Conservation (phyloP, 2,329 filamentous ascomycete genomes). For the Aspergillus sp. region DNA sequence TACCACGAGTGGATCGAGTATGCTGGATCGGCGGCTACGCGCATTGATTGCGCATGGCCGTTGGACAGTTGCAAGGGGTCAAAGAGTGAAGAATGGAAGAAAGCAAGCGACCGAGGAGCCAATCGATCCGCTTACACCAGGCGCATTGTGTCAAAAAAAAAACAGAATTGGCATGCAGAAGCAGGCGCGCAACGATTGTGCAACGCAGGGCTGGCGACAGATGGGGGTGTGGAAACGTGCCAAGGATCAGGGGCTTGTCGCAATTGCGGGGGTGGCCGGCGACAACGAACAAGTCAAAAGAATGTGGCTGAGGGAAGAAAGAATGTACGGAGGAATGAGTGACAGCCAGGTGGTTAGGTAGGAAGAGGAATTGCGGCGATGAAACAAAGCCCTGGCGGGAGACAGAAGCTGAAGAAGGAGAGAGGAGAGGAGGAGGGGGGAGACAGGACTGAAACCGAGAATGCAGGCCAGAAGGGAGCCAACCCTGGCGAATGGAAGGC, state of each 20-base stretch:
- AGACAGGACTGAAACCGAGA: background rate
- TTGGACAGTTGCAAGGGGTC: conserved; percentile 4
- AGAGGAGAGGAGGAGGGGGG: background rate
- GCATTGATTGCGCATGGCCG: conserved; percentile 18
- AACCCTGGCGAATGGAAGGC: too few species aligned
- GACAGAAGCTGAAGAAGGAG: background rate
- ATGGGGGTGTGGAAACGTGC: background rate
- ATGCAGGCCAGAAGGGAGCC: too few species aligned
- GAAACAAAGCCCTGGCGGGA: background rate
- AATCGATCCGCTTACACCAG: conserved; percentile 12
- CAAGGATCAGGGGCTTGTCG: background rate
- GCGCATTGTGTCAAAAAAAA: conserved; percentile 5
- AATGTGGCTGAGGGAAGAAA: background rate
- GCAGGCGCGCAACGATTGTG: background rate
- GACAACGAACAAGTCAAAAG: background rate
- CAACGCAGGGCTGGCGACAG: background rate
- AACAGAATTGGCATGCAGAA: background rate
- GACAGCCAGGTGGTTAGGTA: background rate
- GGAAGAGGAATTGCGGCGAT: background rate
- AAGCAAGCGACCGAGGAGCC: background rate
- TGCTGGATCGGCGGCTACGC: conserved; percentile 12
- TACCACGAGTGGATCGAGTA: conserved; percentile 3
- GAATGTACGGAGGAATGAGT: conserved; percentile 5
- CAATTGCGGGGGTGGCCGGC: background rate
- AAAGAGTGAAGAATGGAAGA: conserved; percentile 1